Percentiles rank a stretch among this genome's conserved stretches.
These are phyloP conservation scores for Arabidopsis arenosa DNA, from an alignment of 345 rosid genomes.

Conservation along the genomic window DNA sequence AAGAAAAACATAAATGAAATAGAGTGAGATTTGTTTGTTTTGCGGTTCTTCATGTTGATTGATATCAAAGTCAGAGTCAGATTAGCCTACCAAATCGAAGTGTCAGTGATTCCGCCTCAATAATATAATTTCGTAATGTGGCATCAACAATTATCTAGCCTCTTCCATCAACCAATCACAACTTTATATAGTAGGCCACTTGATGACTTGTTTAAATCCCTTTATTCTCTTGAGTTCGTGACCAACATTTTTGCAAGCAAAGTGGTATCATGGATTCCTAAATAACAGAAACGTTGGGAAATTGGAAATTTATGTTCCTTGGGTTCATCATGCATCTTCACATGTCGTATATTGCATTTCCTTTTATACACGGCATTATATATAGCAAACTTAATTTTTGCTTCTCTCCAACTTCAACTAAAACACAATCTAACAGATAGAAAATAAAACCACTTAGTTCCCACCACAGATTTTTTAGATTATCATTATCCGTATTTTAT, in stretches of 20 bases:
- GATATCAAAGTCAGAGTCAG: constrained; percentile 21
- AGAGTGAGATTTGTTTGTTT: constrained; percentile 19
- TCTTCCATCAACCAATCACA: constrained; percentile 17
- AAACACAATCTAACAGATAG: neutral
- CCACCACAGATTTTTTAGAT: neutral
- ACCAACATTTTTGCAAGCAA: neutral
- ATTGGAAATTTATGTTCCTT: neutral
- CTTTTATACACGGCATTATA: neutral
- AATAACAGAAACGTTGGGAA: neutral
- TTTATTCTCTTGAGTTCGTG: neutral
- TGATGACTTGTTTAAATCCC: neutral
- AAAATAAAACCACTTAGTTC: neutral
- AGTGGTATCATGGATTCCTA: neutral
- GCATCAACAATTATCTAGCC: constrained; percentile 25
- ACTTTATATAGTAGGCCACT: neutral
- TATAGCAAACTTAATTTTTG: neutral
- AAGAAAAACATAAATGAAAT: neutral
- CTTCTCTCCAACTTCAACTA: neutral
- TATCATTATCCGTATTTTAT: neutral
- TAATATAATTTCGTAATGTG: constrained; percentile 10
- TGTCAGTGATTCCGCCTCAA: constrained; percentile 22
- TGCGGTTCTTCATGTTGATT: constrained; percentile 24
- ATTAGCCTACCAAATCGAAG: constrained; percentile 28
- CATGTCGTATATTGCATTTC: neutral
- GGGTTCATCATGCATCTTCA: neutral